Evolutionary conservation across 1,139 yeast species (phyloP).

Genomic region (Yamadazyma taylorii): DNA sequence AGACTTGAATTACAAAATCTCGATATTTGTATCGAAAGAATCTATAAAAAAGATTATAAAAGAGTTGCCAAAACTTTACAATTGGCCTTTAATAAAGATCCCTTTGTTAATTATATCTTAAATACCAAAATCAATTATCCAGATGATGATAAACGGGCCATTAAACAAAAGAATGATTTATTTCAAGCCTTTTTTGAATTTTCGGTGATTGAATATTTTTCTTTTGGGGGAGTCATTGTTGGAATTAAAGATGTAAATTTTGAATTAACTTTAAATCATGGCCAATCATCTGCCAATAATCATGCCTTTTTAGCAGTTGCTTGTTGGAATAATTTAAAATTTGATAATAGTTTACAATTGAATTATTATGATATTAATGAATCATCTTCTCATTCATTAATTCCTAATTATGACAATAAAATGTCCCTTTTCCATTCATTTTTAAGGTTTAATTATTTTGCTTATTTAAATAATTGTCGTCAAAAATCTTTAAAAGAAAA

Average conservation of each 20-base stretch:
- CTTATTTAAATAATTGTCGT: slow-evolving; percentile 36
- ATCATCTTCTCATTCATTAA: slow-evolving; percentile 15
- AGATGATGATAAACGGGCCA: slow-evolving; percentile 16
- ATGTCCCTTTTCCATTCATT: slow-evolving; percentile 28
- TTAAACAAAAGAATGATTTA: slow-evolving; percentile 32
- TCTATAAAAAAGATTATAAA: slow-evolving; percentile 34
- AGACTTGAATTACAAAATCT: slow-evolving; percentile 21
- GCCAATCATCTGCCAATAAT: slow-evolving; percentile 10
- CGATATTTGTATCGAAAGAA: slow-evolving; percentile 32
- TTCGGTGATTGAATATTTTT: slow-evolving; percentile 36
- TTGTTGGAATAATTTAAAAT: slow-evolving; percentile 36
- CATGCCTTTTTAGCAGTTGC: slow-evolving; percentile 36
- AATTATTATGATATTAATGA: slow-evolving; percentile 19
- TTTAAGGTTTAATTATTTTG: slow-evolving; percentile 32
- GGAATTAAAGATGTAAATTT: slow-evolving; percentile 36
- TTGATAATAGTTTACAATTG: slow-evolving; percentile 26
- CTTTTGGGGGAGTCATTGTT: slow-evolving; percentile 32
- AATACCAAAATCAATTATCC: slow-evolving; percentile 29
- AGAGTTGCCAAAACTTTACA: slow-evolving; percentile 41
- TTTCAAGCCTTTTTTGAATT: slow-evolving; percentile 39
- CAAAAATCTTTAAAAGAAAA: slow-evolving; percentile 36
- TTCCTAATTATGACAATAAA: slow-evolving; percentile 17
- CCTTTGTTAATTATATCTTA: slow-evolving; percentile 40
- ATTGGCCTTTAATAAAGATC: slow-evolving; percentile 41
- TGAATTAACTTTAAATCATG: slow-evolving; percentile 18